Evolutionary conservation across 768 basidiomycete species (phyloP), one percentile per base, ranked within the genome.

Genomic region (Leccinum incarnatum): DNA sequence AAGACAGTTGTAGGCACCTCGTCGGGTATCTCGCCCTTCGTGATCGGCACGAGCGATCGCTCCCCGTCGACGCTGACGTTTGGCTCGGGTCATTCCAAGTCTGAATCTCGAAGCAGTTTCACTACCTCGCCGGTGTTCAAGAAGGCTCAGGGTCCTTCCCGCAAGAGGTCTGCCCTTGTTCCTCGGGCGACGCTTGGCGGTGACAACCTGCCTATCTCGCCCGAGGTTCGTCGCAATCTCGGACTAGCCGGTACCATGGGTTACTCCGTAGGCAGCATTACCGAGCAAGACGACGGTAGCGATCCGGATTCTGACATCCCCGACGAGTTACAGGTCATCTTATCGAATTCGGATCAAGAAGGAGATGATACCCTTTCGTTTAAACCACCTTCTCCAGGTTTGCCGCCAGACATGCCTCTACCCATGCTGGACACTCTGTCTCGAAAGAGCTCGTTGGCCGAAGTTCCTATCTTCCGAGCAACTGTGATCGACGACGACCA

Each of bases 221-320:
- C 77, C 0, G 81, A 84, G 54, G 77, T 78, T 19, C 79, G 83
- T 63, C 80, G 80, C 46, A 77, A 76, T n/a, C 74, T 89, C 17
- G 86, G 87, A 0, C 79, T 88, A 72, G 74, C 76, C 14, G 88
- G 87, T 0, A 90, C 88, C 0, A 80, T 91, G 75, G 88, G 88
- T 10, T 82, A 82, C 1, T 84, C 82, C 0, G 76, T 81, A 51
- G 77, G 76, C 4, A 80, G 80, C 23, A 80, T 79, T 52, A 71
- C 70, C 1, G 79, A 77, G 55, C 74, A 75, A 15, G 79, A 78
- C 8, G 81, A 87, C 37, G 77, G 74, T 2, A 82, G 81, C 9
- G 86, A 90, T 65, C 87, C 82, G 0, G 86, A 91, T 68, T 88
- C 86, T 2, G 89, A 93, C 64, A 88, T 92, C n/a, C 89, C 91